A percentile compares a stretch with the other conserved stretches of the same genome.
These are phyloP conservation scores for Jamesozyma hellenica DNA, from an alignment of 805 yeast genomes.

Conservation along the genomic window DNA sequence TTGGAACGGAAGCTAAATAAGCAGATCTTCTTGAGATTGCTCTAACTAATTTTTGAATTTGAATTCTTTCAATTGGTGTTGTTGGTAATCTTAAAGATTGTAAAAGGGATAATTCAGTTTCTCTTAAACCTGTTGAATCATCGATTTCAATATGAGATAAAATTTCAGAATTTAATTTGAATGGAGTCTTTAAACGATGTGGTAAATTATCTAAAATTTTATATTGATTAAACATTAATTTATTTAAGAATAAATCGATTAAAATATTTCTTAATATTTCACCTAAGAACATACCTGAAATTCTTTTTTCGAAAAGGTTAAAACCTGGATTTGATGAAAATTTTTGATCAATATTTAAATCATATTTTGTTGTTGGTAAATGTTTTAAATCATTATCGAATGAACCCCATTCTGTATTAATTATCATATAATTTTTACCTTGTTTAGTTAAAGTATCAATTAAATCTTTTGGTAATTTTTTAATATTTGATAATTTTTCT, in stretches of 20 bases:
- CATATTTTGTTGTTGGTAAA: slow-evolving; percentile 74
- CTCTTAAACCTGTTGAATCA: slow-evolving; percentile 59
- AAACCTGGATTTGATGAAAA: slow-evolving; percentile 72
- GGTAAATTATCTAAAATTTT: slow-evolving; percentile 30
- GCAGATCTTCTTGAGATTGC: slow-evolving; percentile 85
- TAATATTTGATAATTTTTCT: slow-evolving; percentile 64
- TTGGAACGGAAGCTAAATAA: slow-evolving; percentile 74
- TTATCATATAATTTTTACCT: slow-evolving; percentile 63
- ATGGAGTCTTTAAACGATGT: slow-evolving; percentile 64
- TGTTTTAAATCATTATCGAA: slow-evolving; percentile 75
- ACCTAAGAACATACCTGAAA: slow-evolving; percentile 87
- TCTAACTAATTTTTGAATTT: slow-evolving; percentile 65
- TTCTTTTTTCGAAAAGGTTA: slow-evolving; percentile 88
- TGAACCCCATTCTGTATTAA: slow-evolving; percentile 97
- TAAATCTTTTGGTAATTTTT: slow-evolving; percentile 49
- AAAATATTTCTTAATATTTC: slow-evolving; percentile 72
- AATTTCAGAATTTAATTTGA: slow-evolving; percentile 70
- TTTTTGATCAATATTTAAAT: slow-evolving; percentile 53
- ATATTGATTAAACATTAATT: slow-evolving; percentile 50
- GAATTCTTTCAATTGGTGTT: slow-evolving; percentile 56
- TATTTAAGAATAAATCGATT: slow-evolving; percentile 52
- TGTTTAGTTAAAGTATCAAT: slow-evolving; percentile 30
- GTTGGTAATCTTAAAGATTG: slow-evolving; percentile 64
- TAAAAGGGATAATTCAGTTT: slow-evolving; percentile 56
- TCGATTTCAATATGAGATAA: slow-evolving; percentile 81